Base-by-base conservation (phyloP, 2,329 filamentous ascomycete species). In the Colletotrichum aenigma region DNA sequence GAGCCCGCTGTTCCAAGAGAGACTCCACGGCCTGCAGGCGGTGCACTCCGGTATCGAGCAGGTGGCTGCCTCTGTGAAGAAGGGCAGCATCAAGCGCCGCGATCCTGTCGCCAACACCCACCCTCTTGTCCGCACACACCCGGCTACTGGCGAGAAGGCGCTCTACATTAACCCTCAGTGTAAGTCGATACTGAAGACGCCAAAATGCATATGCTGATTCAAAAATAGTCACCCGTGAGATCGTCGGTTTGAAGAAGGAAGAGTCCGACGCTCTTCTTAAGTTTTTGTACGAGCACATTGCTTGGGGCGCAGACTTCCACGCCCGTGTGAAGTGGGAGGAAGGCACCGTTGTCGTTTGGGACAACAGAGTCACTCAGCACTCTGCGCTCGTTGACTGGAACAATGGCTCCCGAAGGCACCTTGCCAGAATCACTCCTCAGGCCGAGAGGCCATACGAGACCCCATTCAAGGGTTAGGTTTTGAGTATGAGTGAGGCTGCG, bases 1-100 rank as follows among this genome's bases (percentile, higher is more conserved):
- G 4, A 96, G 93, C 71, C 94, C 95, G 0, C 90, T 92, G 52
- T 97, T 98, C 87, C 92, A 92, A 81, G 91, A 95, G 87, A 78
- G 77, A 26, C 71, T 76, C 6, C 74, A 76, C 28, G 74, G 71
- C 7, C 71, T 76, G 24, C 71, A 76, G n/a, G 74, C 74, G 12
- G 74, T 76, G 9, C 74, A 76, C 66, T 76, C 74, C 5, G 74
- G 74, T 7, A 30, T 76, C 18, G 74, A 76, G 66, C 74, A 76
- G 71, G 64, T 76, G 7, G 67, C 66, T 30, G 74, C 74, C 4
- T 76, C 74, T 15, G 74, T 76, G 21, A 71, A 56, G n/a, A 76
- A 75, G 60, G 74, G 74, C 12, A 64, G 74, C 74, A 75, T 76
- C 38, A 76, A 76, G 55, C 70, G 74, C 38, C 74, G 74, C 43